Evolutionary conservation across 192 early-diverging fungal genomes (phyloP), one percentile per base, ranked within the genome.

Genomic region (Neocallimastix lanati): DNA sequence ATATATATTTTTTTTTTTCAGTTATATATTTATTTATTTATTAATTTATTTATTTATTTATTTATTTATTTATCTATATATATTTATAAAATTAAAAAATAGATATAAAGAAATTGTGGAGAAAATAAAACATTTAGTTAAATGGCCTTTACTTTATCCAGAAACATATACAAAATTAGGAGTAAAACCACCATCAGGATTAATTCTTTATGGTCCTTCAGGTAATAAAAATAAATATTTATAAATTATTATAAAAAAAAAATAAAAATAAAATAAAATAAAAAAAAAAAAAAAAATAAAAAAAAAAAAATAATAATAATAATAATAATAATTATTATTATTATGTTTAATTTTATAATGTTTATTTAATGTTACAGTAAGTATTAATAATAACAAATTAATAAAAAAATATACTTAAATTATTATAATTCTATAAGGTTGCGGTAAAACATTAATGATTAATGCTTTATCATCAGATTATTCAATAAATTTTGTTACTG

Each of bases 151-250:
- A 27, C 78, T 89, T 50, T 83, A 87, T 18, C 83, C 89, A 27
- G 84, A 92, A 58, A 82, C 84, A 0, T 92, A 86, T 81, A 81
- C 80, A 9, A 77, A 80, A 36, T 85, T 96, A 33, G 96, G 96
- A 0, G 86, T 94, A 6, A 83, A 82, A 25, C 91, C 94, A 12
- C 92, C 94, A 0, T 85, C 90, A 15, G 97, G 97, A 9, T 81
- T 98, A n/a, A 82, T 98, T 35, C 86, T 98, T 7, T 93, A 96
- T 79, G 97, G 97, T 0, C 95, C 97, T 12, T 89, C 95, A 28
- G 96, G 93, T 89, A 85, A 28, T 80, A 67, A 14, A n/a, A 29
- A n/a, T n/a, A n/a, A n/a, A n/a, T n/a, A n/a, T n/a, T n/a, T n/a
- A n/a, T n/a, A n/a, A n/a, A n/a, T n/a, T n/a, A n/a, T n/a, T n/a